Evolutionary conservation across 345 rosid species (phyloP), one percentile per base, ranked within the genome.

Genomic region (Eucalyptus cloeziana): DNA sequence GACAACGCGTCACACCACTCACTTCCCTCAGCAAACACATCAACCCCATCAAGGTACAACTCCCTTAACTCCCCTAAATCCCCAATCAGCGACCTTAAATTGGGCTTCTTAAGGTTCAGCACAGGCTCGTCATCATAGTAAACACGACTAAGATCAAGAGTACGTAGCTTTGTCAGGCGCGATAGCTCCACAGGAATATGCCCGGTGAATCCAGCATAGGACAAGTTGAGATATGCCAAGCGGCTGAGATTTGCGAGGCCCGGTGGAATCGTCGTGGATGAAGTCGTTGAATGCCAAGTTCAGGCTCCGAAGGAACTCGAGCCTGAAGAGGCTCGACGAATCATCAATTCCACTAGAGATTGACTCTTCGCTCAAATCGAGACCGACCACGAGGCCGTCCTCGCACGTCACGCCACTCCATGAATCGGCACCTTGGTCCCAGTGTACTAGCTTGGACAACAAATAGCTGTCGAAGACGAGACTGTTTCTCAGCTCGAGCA

Each of bases 351-450:
- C 67, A 0, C 16, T 0, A 60, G 7, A 60, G 15, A 60, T 60
- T 0, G 16, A 27, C 67, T 60, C 67, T 5, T 27, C 0, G 4
- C 67, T 60, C 31, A 60, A 60, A 27, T 60, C 67, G 0, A 60
- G 67, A 60, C 31, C 67, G 40, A 64, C 69, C 33, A 94, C 95
- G n/a, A 10, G 92, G 33, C 49, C 88, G 3, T 4, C 88, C 85
- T 93, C 90, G 43, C 96, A 94, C 7, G 30, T 51, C 45, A 95
- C 92, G 16, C 96, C 95, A 17, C 24, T 17, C 94, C 95, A 95
- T 1, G 51, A 93, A 89, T 91, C 90, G 1, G 49, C 7, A 19
- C 30, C 44, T 16, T 44, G 85, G 83, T 79, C 69, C 95, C 95
- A 95, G 5, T n/a, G 60, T 1, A 11, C 67, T 27, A 60, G 67